Evolutionary conservation across 2,329 filamentous ascomycete species (phyloP), one percentile per base, ranked within the genome.

Genomic region (Colletotrichum plurivorum): DNA sequence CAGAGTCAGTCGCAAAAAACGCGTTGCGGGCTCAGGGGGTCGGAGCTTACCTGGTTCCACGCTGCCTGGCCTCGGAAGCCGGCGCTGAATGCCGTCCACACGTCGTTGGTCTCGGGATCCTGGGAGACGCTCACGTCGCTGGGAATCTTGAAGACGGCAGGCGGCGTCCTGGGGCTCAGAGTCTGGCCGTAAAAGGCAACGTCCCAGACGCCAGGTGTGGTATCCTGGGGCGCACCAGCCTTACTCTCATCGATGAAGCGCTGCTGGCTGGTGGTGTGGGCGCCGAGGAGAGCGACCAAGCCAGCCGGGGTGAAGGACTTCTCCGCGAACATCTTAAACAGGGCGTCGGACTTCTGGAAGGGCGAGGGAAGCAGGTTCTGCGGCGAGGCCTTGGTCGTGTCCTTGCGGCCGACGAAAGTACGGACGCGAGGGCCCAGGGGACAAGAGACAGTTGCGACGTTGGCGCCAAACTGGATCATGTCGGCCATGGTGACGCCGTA

Each of bases 201-300:
- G 61, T 88, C 86, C 86, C 86, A 88, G 1, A 85, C 79, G 16
- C 84, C 84, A 0, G 84, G 84, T 0, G 85, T 87, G 52, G 79
- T 82, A 69, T 89, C 87, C 69, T 88, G 84, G 0, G 86, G 81
- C 16, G 82, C 80, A 16, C 81, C 82, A 3, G 80, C 78, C 48
- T 83, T 78, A 5, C 72, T 66, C 0, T 73, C 54, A 67, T 87
- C 81, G 71, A 83, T 80, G 51, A 82, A 81, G 69, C 81, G 80
- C 73, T 88, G 85, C 72, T 83, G 83, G 4, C 84, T 84, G 4
- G 84, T 82, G 2, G 84, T 84, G 73, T 89, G 87, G 0, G 87
- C 87, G 48, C 87, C 87, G 10, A 89, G 74, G 2, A 89, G 82
- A 5, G 87, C 87, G 3, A 85, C 84, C 2, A 88, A 81, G 12